phyloP scores from a whole-genome alignment of 768 basidiomycete species.

The Boletus subcaerulescens region DNA sequence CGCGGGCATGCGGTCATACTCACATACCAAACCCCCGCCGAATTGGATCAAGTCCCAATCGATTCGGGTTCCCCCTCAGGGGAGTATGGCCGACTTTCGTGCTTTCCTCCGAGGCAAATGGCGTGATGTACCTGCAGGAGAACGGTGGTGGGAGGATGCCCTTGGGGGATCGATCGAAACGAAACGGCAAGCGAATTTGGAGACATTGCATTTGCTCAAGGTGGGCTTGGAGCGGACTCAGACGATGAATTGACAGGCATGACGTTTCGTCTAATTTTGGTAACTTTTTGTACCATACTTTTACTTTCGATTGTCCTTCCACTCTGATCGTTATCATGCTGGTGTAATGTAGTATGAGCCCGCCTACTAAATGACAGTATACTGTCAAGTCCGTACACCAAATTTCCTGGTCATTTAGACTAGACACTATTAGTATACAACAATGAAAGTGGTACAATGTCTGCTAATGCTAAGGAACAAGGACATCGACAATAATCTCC shows the following conservation, averaged over 20 bases:
- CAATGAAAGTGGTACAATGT: background rate
- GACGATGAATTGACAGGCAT: constrained; percentile 5
- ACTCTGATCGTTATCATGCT: too few relatives aligned
- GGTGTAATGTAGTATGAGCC: too few relatives aligned
- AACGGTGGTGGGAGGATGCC: constrained; percentile 70
- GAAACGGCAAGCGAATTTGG: constrained; percentile 27
- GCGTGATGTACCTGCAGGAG: constrained; percentile 53
- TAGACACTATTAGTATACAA: background rate
- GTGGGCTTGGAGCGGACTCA: constrained; percentile 21
- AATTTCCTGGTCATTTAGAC: too few relatives aligned
- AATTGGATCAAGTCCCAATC: constrained; percentile 26
- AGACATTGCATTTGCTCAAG: constrained; percentile 20
- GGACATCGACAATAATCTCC: background rate
- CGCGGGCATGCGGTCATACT: constrained; percentile 31
- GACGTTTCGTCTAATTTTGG: background rate
- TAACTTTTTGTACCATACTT: background rate
- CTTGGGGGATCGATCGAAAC: constrained; percentile 48
- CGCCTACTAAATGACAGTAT: too few relatives aligned
- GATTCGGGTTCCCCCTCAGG: constrained; percentile 22
- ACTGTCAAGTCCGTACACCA: too few relatives aligned
- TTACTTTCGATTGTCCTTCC: background rate
- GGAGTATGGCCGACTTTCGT: constrained; percentile 22
- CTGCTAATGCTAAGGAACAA: background rate
- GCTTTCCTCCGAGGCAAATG: constrained; percentile 57
- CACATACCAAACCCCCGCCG: constrained; percentile 25